Percentiles rank a stretch among this genome's conserved stretches.
phyloP scores from a whole-genome alignment of 176 grass and related monocot genomes.

The Miscanthus lutarioriparius region DNA sequence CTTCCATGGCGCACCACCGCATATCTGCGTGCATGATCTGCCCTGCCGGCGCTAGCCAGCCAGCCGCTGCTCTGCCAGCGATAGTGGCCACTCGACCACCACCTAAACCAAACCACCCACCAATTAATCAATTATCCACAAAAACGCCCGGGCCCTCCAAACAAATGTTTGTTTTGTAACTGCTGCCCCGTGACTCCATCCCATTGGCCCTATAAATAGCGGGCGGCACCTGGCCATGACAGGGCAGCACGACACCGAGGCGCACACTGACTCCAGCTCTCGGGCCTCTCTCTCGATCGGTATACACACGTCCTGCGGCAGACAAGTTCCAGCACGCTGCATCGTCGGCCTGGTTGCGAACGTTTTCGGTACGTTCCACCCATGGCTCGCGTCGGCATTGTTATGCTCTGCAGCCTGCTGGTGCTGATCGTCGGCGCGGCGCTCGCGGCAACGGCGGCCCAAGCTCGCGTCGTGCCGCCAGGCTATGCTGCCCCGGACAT shows the following conservation, averaged over 20 bases:
- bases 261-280: neutral
- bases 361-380: neutral
- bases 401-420: constrained; percentile 21
- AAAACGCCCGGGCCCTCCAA: neutral
- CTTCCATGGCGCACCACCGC: neutral
- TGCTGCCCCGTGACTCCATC: neutral
- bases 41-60: neutral
- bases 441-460: constrained; percentile 13
- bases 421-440: constrained; percentile 42
- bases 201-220: constrained; percentile 29
- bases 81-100: constrained; percentile 41
- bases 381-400: constrained; percentile 42
- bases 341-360: too few relatives aligned
- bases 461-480: constrained; percentile 9
- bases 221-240: constrained; percentile 22
- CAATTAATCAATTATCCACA: constrained; percentile 41
- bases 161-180: constrained; percentile 38
- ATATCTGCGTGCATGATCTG: neutral
- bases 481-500: neutral
- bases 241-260: neutral
- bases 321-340: neutral
- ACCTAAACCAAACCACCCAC: constrained; percentile 18
- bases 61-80: neutral
- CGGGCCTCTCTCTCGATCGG: neutral
- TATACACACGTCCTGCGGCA: neutral